phyloP scores from a whole-genome alignment of 345 rosid genomes.

The Sonneratia alba region DNA sequence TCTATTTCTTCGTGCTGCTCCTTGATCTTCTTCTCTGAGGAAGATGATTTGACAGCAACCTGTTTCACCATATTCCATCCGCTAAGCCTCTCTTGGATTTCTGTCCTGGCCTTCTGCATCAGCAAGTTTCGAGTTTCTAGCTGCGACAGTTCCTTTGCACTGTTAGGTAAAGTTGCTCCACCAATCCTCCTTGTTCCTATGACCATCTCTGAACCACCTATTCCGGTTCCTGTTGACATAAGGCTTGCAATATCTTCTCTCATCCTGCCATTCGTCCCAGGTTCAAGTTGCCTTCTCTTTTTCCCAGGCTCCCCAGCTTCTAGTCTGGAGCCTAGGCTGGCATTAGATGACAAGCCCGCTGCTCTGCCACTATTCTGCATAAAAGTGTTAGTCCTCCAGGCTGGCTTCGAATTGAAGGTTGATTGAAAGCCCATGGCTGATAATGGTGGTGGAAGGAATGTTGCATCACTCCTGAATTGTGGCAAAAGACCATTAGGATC shows the following conservation, averaged over 20 bases:
- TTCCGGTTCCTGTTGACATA: background rate
- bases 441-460: constrained; percentile 8
- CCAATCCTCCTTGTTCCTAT: constrained; percentile 6
- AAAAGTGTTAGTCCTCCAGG: constrained; percentile 11
- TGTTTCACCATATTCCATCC: constrained; percentile 15
- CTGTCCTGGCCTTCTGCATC: constrained; percentile 27
- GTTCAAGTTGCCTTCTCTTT: constrained; percentile 18
- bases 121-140: constrained; percentile 20
- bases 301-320: constrained; percentile 19
- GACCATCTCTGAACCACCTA: constrained; percentile 2
- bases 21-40: constrained; percentile 12
- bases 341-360: background rate
- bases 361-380: constrained; percentile 8
- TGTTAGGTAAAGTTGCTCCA: constrained; percentile 9
- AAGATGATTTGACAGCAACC: constrained; percentile 8
- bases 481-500: constrained; percentile 12
- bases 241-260: constrained; percentile 1
- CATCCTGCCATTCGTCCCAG: constrained; percentile 9
- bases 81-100: constrained; percentile 20
- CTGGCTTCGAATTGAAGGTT: constrained; percentile 7
- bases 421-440: constrained; percentile 1
- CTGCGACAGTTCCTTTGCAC: constrained; percentile 16
- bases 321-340: background rate
- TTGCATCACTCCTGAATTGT: constrained; percentile 8
- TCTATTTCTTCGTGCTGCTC: constrained; percentile 6